phyloP scores from a whole-genome alignment of 1,139 yeast species.

The Zygosaccharomyces pseudobailii region DNA sequence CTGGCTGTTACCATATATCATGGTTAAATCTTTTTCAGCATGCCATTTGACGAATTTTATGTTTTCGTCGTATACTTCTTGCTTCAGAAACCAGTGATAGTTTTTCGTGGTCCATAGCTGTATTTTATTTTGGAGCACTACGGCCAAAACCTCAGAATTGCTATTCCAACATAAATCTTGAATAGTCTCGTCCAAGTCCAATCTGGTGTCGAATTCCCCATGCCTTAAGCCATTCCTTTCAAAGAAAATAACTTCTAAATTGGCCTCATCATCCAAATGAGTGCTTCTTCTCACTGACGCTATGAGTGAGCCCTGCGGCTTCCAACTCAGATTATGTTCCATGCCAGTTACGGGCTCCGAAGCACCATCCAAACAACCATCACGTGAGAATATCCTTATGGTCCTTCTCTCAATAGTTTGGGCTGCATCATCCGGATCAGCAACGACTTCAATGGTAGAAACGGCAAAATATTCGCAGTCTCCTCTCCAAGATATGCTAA shows the following conservation, averaged over 20 bases:
- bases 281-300: slow-evolving; percentile 68
- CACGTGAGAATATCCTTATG: slow-evolving; percentile 74
- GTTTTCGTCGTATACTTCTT: slow-evolving; percentile 47
- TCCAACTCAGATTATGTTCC: slow-evolving; percentile 75
- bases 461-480: slow-evolving; percentile 84
- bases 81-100: slow-evolving; percentile 93
- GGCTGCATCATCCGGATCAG: slow-evolving; percentile 34
- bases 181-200: slow-evolving; percentile 48
- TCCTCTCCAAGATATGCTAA: slow-evolving; percentile 83
- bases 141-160: slow-evolving; percentile 72
- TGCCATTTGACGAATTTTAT: slow-evolving; percentile 69
- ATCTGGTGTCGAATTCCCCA: slow-evolving; percentile 73
- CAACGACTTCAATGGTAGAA: slow-evolving; percentile 51
- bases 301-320: slow-evolving; percentile 84
- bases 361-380: slow-evolving; percentile 74
- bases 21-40: slow-evolving; percentile 77
- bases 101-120: slow-evolving; percentile 91
- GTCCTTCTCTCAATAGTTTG: slow-evolving; percentile 57
- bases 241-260: slow-evolving; percentile 61
- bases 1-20: slow-evolving; percentile 55
- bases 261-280: slow-evolving; percentile 32
- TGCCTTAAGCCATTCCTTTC: slow-evolving; percentile 93
- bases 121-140: slow-evolving; percentile 55
- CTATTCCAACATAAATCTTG: slow-evolving; percentile 72
- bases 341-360: slow-evolving; percentile 87